Evolutionary conservation across 129 eudicot species (phyloP), one percentile per base, ranked within the genome.

Genomic region (Heracleum sosnowskyi): DNA sequence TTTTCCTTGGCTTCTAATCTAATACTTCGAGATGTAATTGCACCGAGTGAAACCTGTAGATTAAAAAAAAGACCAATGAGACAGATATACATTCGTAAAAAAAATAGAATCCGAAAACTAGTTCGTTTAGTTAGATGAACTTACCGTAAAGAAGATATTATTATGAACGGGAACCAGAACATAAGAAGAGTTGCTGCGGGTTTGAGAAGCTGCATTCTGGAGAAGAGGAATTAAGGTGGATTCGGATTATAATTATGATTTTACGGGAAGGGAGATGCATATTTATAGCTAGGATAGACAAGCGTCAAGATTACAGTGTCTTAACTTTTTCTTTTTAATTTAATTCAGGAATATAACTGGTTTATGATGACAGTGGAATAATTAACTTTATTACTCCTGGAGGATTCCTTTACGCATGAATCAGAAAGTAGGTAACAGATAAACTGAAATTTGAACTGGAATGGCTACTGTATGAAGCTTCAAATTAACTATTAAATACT

Each of bases 1-100:
- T 82, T 94, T 79, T 81, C 55, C 69, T 89, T 91, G 53, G 79
- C 35, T 15, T 31, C 18, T 4, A 29, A 7, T 15, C 45, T 34
- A 31, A 11, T 31, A 4, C 70, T 63, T 55, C 16, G n/a, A 9
- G 16, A 2, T 26, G 17, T 26, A 60, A 16, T n/a, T 12, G 72
- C 72, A 13, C 72, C 72, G 0, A 66, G 9, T 66, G 87, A 77
- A 81, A 85, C 88, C 92, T 90, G 91, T 86, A 84, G 45, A 36
- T 1, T 1, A 35, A 0, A 36, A 36, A 35, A 69, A 18, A 18
- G 4, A 68, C 40, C 2, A 2, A 5, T 34, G 36, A 35, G 12
- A 35, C 33, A 16, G 5, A 35, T 0, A 13, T 66, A 36, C 11
- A 69, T 34, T 36, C 20, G 0, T 36, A 16, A 33, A 20, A 35